Evolutionary conservation across 2,329 filamentous ascomycete species (phyloP).

Genomic region (Fusarium bactridioides): DNA sequence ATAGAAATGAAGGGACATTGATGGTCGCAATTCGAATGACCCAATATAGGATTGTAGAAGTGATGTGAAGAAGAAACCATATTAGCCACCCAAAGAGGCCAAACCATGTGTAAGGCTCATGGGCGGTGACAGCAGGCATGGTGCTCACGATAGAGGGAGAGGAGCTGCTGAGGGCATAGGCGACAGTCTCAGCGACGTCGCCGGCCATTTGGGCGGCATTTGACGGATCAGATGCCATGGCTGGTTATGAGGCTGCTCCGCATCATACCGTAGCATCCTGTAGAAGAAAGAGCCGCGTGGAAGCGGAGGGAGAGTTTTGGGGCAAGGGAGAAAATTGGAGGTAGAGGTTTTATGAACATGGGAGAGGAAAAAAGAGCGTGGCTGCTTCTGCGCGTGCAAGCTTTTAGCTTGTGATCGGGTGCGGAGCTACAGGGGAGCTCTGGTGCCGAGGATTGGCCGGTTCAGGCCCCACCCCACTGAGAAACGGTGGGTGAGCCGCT

Average conservation of each 20-base stretch:
- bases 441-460: constrained; percentile 40
- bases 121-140: constrained; percentile 45
- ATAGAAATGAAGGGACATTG: constrained; percentile 87
- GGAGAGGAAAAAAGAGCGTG: constrained; percentile 33
- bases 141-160: constrained; percentile 51
- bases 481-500: constrained; percentile 19
- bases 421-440: constrained; percentile 40
- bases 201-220: constrained; percentile 47
- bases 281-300: constrained; percentile 35
- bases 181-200: constrained; percentile 46
- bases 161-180: constrained; percentile 45
- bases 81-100: constrained; percentile 64
- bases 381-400: constrained; percentile 27
- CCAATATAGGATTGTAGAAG: constrained; percentile 75
- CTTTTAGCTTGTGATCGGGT: constrained; percentile 42
- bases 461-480: constrained; percentile 23
- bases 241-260: constrained; percentile 43
- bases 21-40: constrained; percentile 85
- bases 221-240: constrained; percentile 54
- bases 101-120: constrained; percentile 62
- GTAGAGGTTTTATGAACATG: constrained; percentile 35
- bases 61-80: constrained; percentile 62
- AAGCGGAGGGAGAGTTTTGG: constrained; percentile 30
- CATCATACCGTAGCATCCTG: constrained; percentile 50
- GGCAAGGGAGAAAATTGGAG: constrained; percentile 21